Percentiles rank a stretch among this genome's conserved stretches.
Conservation (phyloP, 169 alveolate genomes). For the Eimeria necatrix region DNA sequence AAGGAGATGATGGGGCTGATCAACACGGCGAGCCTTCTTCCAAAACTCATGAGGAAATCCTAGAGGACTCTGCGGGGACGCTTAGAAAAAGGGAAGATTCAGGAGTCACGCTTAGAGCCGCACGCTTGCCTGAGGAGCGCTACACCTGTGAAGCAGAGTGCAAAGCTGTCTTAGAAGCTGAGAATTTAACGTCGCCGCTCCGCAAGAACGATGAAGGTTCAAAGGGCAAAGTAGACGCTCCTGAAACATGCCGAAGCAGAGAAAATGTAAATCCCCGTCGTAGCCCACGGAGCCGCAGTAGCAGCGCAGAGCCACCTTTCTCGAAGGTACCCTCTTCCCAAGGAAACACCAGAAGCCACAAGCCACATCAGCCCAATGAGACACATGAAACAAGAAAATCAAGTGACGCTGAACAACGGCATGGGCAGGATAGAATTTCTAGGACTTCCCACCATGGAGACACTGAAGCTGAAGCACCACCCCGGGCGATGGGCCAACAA, state of each 20-base stretch:
- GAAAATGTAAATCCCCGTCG: constrained; percentile 14
- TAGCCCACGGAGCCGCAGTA: constrained; percentile 71
- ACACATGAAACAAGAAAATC: constrained; percentile 35
- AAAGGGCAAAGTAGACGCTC: neutral
- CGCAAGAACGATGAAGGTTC: constrained; percentile 3
- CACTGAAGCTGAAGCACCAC: constrained; percentile 1
- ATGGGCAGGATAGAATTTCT: neutral
- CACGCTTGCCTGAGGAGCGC: neutral
- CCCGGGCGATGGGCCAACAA: neutral
- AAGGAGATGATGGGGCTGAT: constrained; percentile 1
- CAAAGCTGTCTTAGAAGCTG: neutral
- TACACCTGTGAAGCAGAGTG: neutral
- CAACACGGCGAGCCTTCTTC: neutral
- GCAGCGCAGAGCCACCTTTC: constrained; percentile 69
- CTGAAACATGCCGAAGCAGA: constrained; percentile 48
- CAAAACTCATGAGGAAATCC: neutral
- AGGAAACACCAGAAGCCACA: constrained; percentile 12
- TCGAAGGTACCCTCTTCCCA: constrained; percentile 3
- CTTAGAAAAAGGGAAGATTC: neutral
- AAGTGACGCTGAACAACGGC: neutral
- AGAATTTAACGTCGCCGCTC: neutral
- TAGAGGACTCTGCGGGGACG: neutral
- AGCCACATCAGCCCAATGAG: neutral
- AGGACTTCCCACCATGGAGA: neutral
- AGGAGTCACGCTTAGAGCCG: neutral